A percentile compares a stretch with the other conserved stretches of the same genome.
Conservation (phyloP, 2,329 filamentous ascomycete genomes). For the Alternaria longipes region DNA sequence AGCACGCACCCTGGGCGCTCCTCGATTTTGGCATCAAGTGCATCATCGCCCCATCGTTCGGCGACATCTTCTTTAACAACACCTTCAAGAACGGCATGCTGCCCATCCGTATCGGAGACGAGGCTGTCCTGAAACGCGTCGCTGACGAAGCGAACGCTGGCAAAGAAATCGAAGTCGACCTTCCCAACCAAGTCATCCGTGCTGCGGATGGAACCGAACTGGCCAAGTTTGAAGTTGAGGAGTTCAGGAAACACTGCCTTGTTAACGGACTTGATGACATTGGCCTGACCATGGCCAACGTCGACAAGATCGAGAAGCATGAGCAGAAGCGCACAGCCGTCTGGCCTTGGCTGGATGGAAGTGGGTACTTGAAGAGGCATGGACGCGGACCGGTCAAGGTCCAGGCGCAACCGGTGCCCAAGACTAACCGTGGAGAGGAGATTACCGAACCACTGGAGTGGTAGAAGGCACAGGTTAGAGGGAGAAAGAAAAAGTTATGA, state of each 20-base stretch:
- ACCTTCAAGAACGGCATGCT: constrained; percentile 99
- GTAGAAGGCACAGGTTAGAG: constrained; percentile 57
- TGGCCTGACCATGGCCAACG: constrained; percentile 89
- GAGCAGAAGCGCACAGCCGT: constrained; percentile 79
- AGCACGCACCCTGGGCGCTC: constrained; percentile 96
- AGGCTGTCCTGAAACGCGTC: constrained; percentile 72
- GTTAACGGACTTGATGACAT: constrained; percentile 96
- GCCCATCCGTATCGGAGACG: constrained; percentile 78
- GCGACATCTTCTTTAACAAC: constrained; percentile 99
- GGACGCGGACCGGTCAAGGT: constrained; percentile 68
- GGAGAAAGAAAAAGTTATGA: neutral
- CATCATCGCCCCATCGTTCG: constrained; percentile 86
- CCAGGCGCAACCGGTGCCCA: constrained; percentile 76
- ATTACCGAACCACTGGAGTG: constrained; percentile 89
- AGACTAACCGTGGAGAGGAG: constrained; percentile 86
- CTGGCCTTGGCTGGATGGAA: constrained; percentile 92
- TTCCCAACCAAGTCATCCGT: constrained; percentile 84
- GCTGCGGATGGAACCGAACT: constrained; percentile 77
- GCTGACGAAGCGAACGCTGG: constrained; percentile 80
- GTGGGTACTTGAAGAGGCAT: constrained; percentile 74
- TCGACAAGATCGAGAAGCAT: constrained; percentile 85
- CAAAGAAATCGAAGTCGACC: constrained; percentile 86
- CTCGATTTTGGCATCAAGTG: constrained; percentile 96
- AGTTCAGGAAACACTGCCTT: constrained; percentile 93
- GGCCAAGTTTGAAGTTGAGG: constrained; percentile 84